Base-by-base conservation (phyloP, 768 basidiomycete genomes). In the Amanita pseudoporphyria region DNA sequence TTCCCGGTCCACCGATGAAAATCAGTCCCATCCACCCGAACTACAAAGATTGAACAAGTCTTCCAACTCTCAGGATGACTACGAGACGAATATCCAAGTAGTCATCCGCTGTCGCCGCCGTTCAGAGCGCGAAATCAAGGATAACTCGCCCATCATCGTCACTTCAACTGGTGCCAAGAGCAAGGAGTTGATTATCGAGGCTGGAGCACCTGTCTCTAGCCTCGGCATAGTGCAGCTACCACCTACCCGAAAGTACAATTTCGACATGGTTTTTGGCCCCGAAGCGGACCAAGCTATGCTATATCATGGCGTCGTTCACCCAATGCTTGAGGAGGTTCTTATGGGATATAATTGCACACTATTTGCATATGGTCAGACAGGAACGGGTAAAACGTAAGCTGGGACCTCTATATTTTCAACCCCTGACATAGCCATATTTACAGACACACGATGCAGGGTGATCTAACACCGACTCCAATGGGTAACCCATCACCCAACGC, bases 361-460 rank as follows among this genome's bases (percentile, higher is more conserved):
- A 18, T 97, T 98, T 66, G 94, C 94, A 3, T 99, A 99, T 62
- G 96, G 96, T 1, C 96, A 98, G 65, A 98, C 96, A 0, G 96
- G 96, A 1, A 97, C 96, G 0, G 96, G 96, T 18, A 99, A 99
- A 71, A 98, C 96, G 91, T 96, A 63, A 58, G 89, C 21, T 16
- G 71, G 3, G 13, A 7, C 38, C n/a, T 43, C 45, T 26, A 40
- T 22, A n/a, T 36, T 45, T 16, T 51, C 18, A 43, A 14, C 41
- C 46, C 1, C 36, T 39, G 14, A 43, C 44, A 35, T 19, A 49
- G 28, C 46, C 22, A 22, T 21, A 10, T 31, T n/a, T n/a, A 13
- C 47, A 88, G 84, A 38, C 87, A 93, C 61, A 99, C 96, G 3
- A 99, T 98, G 96, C 93, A 97, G 67, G 96, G 96, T 13, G 93